Evolutionary conservation across 371 early-diverging fungal genomes (phyloP), one percentile per base, ranked within the genome.

Genomic region (Rhizopus stolonifer): DNA sequence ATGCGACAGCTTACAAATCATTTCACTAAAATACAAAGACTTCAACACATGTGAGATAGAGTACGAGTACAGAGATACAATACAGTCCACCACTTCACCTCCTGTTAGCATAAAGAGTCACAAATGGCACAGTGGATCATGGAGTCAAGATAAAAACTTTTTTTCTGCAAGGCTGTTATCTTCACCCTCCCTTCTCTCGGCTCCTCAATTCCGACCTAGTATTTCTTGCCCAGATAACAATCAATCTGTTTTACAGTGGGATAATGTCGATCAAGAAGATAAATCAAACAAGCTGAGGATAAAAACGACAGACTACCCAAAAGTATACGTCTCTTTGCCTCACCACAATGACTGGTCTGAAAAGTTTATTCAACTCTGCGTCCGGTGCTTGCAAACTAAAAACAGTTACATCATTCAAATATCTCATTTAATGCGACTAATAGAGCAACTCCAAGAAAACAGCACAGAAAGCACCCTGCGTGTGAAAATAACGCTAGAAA

Each of bases 291-390:
- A 47, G 22, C 21, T 64, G 29, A 22, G 47, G 17, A 46, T 64
- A 7, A 42, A 52, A 51, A 47, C 43, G 3, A 36, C n/a, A 13
- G 24, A 43, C 29, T 18, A 34, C 17, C 43, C 46, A 9, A 23
- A 58, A 1, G 17, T 54, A 18, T 34, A 23, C 11, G 33, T 50
- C 15, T 26, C 22, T 33, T 32, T 56, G 33, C 54, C 45, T 4
- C 21, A 56, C 10, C 42, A 58, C n/a, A 21, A 19, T 13, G 50
- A 45, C 7, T 44, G 63, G 62, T 50, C 60, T 3, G 56, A 74
- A 18, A 61, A 49, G 19, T 74, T 65, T 50, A 64, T 66, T 18
- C 69, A 74, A 19, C 46, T 64, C 11, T 74, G 69, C 39, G 47
- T 74, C 8, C 66, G 60, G 5, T 74, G 64, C 34, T 64, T 52